Conservation (phyloP, 768 basidiomycete species). For the Collybia sp. region DNA sequence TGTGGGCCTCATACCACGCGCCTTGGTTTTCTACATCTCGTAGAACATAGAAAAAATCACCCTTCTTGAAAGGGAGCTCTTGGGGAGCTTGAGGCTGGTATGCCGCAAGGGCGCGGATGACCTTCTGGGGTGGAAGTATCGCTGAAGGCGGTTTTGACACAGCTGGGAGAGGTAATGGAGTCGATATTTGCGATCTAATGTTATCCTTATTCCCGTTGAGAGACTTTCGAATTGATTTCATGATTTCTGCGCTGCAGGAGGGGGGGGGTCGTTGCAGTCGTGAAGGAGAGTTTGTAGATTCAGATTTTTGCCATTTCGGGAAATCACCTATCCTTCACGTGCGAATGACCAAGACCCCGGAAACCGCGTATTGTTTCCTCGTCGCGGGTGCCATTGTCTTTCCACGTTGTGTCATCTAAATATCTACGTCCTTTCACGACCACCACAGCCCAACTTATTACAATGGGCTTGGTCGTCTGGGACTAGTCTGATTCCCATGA, state of each 20-base stretch:
- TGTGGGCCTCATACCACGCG: conserved; percentile 90
- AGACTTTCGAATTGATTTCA: conserved; percentile 85
- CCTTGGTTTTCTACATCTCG: conserved; percentile 57
- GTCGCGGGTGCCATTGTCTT: not conserved
- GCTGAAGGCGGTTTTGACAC: conserved; percentile 68
- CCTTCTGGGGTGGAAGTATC: conserved; percentile 86
- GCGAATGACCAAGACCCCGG: conserved; percentile 8
- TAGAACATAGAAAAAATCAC: conserved; percentile 97
- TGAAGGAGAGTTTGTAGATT: conserved; percentile 15
- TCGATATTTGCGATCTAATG: conserved; percentile 62
- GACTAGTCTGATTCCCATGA: no score
- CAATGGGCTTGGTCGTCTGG: no score
- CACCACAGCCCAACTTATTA: no score
- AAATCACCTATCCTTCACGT: conserved; percentile 17
- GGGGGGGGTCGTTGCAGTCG: conserved; percentile 19
- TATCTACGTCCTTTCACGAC: no score
- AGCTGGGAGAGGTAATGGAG: conserved; percentile 59
- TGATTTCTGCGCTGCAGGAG: conserved; percentile 26
- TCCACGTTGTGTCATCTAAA: not conserved
- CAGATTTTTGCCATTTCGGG: conserved; percentile 7
- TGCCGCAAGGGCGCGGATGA: conserved; percentile 76
- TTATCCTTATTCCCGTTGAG: conserved; percentile 63
- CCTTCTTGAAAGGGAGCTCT: conserved; percentile 86
- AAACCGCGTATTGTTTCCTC: conserved; percentile 3
- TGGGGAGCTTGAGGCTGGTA: conserved; percentile 73